phyloP scores from a whole-genome alignment of 2,329 filamentous ascomycete species.

The Tolypocladium nubicola region DNA sequence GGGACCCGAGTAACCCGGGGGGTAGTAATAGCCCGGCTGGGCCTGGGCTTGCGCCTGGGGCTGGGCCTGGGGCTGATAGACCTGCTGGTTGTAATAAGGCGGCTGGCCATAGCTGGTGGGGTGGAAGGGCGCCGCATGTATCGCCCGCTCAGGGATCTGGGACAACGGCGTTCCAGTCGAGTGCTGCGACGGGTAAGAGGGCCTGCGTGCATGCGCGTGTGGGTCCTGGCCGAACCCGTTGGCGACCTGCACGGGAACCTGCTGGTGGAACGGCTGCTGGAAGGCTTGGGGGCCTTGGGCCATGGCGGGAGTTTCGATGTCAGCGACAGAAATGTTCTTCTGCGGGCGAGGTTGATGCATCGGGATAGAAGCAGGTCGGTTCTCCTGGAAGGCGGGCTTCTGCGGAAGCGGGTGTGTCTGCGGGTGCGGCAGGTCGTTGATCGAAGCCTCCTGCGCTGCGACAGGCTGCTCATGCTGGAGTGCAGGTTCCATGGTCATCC shows the following conservation, averaged over 20 bases:
- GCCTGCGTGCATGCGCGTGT: slow-evolving; percentile 56
- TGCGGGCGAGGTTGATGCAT: slow-evolving; percentile 95
- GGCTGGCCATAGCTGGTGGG: slow-evolving; percentile 55
- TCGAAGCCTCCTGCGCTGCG: slow-evolving; percentile 20
- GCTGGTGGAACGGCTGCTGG: slow-evolving; percentile 87
- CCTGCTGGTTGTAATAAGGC: slow-evolving; percentile 45
- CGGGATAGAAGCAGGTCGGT: slow-evolving; percentile 39
- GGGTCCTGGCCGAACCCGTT: slow-evolving; percentile 46
- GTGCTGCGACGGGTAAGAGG: slow-evolving; percentile 59
- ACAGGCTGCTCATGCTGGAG: slow-evolving; percentile 7
- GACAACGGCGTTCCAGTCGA: slow-evolving; percentile 73
- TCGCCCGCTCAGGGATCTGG: slow-evolving; percentile 85
- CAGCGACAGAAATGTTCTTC: slow-evolving; percentile 85
- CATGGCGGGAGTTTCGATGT: slow-evolving; percentile 73
- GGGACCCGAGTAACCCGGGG: slow-evolving; percentile 36
- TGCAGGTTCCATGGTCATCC: slow-evolving; percentile 8
- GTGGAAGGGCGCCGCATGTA: slow-evolving; percentile 85
- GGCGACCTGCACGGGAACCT: slow-evolving; percentile 68
- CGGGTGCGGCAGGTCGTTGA: slow-evolving; percentile 43
- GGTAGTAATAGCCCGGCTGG: slow-evolving; percentile 60
- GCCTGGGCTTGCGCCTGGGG: slow-evolving; percentile 17
- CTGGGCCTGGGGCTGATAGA: slow-evolving; percentile 11
- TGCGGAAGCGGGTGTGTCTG: slow-evolving; percentile 49
- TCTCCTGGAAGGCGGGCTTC: slow-evolving; percentile 48
- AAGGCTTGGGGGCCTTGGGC: slow-evolving; percentile 59